These are phyloP conservation scores for Fusarium brevicatenulatum DNA, from an alignment of 2,329 filamentous ascomycete genomes.

Conservation along the genomic window DNA sequence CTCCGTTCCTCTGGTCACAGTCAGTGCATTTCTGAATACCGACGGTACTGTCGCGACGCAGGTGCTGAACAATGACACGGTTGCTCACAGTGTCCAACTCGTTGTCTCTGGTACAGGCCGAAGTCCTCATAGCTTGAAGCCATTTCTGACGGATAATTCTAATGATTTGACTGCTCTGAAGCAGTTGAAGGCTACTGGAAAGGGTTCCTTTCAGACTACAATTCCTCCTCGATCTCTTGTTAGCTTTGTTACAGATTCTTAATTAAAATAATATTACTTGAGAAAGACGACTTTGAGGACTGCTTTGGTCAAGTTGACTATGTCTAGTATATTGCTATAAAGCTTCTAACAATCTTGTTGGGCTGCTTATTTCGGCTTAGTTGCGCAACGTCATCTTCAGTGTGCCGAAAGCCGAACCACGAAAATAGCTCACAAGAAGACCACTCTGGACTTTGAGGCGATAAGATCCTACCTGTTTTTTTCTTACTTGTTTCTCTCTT, in stretches of 20 bases:
- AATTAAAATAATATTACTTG: no score
- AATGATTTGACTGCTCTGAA: neutral
- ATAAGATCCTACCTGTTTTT: no score
- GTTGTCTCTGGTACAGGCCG: neutral
- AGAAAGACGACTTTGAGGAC: accelerated
- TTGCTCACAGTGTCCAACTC: neutral
- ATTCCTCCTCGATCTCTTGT: neutral
- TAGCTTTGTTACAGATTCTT: neutral
- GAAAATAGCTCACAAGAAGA: neutral
- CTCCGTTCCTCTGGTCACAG: neutral
- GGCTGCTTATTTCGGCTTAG: neutral
- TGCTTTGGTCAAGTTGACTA: neutral
- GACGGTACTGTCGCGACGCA: neutral
- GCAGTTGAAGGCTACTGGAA: neutral
- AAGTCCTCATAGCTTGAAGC: neutral
- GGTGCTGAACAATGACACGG: neutral
- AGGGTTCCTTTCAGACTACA: neutral
- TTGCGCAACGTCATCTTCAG: neutral
- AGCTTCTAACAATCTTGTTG: neutral
- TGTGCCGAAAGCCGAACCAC: neutral
- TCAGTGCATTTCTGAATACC: neutral
- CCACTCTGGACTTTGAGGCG: neutral
- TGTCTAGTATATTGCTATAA: neutral
- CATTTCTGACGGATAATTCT: neutral
- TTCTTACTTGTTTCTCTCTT: no score